Percentiles rank a stretch among this genome's conserved stretches.
These are phyloP conservation scores for Pseudonitzschia delicatissima DNA, from an alignment of 108 stramenopile genomes.

Conservation along the genomic window DNA sequence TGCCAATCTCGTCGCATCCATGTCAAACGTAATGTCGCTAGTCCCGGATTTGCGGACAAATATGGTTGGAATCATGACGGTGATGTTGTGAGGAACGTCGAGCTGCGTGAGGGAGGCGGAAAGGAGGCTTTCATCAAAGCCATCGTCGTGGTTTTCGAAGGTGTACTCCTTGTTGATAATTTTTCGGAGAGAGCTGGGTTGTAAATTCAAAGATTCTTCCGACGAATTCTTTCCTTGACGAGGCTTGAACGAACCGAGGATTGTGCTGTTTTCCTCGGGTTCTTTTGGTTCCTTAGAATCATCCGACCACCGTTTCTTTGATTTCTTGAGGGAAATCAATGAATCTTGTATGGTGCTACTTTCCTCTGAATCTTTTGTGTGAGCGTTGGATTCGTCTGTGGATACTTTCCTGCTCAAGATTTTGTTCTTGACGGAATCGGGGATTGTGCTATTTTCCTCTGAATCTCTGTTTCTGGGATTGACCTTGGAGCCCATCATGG, in stretches of 20 bases:
- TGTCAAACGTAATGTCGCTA: too few species aligned
- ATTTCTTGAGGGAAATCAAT: background rate
- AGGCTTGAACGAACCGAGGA: background rate
- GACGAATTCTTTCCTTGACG: background rate
- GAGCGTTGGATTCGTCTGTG: background rate
- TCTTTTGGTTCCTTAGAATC: background rate
- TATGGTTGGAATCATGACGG: too few species aligned
- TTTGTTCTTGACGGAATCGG: too few species aligned
- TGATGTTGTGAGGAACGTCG: background rate
- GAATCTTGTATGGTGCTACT: background rate
- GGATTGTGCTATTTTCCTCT: too few species aligned
- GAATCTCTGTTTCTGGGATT: too few species aligned
- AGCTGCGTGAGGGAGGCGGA: background rate
- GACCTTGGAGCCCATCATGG: too few species aligned
- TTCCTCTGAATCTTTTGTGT: background rate
- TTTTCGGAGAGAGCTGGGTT: background rate
- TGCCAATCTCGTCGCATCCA: too few species aligned
- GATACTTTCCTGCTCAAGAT: too few species aligned
- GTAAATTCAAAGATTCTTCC: background rate
- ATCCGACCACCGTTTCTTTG: too few species aligned
- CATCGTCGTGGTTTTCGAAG: background rate
- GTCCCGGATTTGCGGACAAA: too few species aligned
- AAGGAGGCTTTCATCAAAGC: background rate
- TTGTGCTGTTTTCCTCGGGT: background rate
- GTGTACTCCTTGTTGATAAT: background rate